These are phyloP conservation scores for Coccomyxa subellipsoidea DNA, from an alignment of 163 green algal species.

Conservation along the genomic window DNA sequence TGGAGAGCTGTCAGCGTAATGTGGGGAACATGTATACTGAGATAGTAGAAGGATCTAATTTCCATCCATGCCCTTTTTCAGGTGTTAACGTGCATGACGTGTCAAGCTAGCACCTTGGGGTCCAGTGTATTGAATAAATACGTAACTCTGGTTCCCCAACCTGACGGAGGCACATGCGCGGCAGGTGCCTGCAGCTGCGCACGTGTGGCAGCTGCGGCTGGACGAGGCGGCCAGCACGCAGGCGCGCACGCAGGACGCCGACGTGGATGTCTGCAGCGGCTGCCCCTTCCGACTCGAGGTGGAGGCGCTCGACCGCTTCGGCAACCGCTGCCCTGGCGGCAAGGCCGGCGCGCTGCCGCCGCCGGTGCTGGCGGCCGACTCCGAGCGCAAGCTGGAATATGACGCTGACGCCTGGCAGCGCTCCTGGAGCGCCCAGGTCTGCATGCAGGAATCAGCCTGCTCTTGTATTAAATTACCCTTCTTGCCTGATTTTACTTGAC, in stretches of 20 bases:
- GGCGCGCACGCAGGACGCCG: slow-evolving; percentile 15
- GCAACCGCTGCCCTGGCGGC: slow-evolving; percentile 41
- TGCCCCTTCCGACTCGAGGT: slow-evolving; percentile 55
- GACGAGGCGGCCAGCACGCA: slow-evolving; percentile 40
- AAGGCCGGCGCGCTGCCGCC: background rate
- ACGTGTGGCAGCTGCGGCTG: slow-evolving; percentile 36
- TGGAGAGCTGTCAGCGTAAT: too few species aligned
- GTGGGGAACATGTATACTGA: too few species aligned
- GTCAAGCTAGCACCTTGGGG: too few species aligned
- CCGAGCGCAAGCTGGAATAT: slow-evolving; percentile 37
- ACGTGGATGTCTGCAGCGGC: slow-evolving; percentile 41
- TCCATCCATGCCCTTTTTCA: too few species aligned
- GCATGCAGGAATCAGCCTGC: too few species aligned
- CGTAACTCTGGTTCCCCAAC: too few species aligned
- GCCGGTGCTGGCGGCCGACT: slow-evolving; percentile 27
- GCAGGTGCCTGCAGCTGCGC: slow-evolving; percentile 32
- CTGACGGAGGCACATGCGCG: slow-evolving; percentile 7
- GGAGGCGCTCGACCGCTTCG: slow-evolving; percentile 48
- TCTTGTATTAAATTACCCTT: too few species aligned
- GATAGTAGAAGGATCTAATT: too few species aligned
- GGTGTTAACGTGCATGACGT: too few species aligned
- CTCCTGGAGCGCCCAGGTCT: slow-evolving; percentile 31
- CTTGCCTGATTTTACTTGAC: too few species aligned
- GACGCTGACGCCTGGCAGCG: slow-evolving; percentile 38
- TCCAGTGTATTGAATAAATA: too few species aligned